Base-by-base conservation (phyloP, 1,284 basidiomycete genomes). In the Cryptococcus sp. region DNA sequence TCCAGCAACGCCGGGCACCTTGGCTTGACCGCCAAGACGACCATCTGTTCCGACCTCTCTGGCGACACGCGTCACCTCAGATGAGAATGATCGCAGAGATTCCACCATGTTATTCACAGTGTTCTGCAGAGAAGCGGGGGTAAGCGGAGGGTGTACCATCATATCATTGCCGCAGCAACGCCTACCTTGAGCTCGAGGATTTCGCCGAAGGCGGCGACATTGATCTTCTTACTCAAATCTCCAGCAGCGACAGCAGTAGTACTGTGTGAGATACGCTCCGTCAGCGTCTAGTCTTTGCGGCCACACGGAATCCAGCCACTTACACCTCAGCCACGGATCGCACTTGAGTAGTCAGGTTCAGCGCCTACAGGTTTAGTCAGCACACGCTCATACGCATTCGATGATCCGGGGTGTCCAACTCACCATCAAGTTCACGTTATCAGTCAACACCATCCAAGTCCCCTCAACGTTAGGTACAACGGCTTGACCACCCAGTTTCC, bases 241-340 rank as follows among this genome's bases (percentile, higher is more conserved):
- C 96, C 96, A 58, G 87, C 82, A 0, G 96, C 95, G 62, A 98
- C 95, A 46, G 91, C 92, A 67, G 94, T 97, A n/a, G 96, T 98
- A 38, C 68, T 68, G 45, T 21, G 49, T 39, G 18, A 53, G 44
- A 37, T 54, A 23, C 47, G 20, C 23, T 21, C 6, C 18, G 28
- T 33, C 28, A 33, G 28, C 28, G 4, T 42, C 18, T 8, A 28
- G 21, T 18, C 18, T 46, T 15, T n/a, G 13, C 20, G 23, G 13
- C 2, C 18, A 28, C 13, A 33, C 8, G 4, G 35, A 3, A 9
- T 47, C 9, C 16, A 33, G 28, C 15, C 2, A 59, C 58, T 53
- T 76, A 81, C 53, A 98, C 95, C 71, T 91, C 87, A 1, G 95
- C 95, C 56, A 98, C 94, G 53, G 90, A 92, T 60, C 94, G 87